Evolutionary conservation across 495 filamentous ascomycete species (phyloP), one percentile per base, ranked within the genome.

Genomic region (Podospora didyma): DNA sequence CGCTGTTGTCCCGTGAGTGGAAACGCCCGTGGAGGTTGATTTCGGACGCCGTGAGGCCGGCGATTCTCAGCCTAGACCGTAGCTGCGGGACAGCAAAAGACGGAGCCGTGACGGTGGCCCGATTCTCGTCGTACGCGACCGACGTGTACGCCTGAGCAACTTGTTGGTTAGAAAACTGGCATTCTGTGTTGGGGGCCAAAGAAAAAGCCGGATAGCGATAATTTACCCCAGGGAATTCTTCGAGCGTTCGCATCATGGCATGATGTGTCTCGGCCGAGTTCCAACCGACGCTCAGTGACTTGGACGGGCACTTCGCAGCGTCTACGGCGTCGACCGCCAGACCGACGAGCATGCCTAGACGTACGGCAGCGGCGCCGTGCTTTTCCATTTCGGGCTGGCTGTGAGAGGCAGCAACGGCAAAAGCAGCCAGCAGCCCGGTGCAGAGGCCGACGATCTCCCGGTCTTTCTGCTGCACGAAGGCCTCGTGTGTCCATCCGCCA

Each of bases 21-120:
- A 74, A 77, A 6, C 70, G 64, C 2, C 76, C 76, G 20, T 60
- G 58, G 17, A 80, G 63, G 10, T 61, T 58, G 44, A 78, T 61
- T 28, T 63, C 62, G 22, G 61, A 54, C 4, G 56, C 60, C 22
- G 51, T 66, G 24, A 80, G 58, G 6, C 79, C 74, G 24, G 68
- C 71, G 0, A 51, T 51, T 39, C 65, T 69, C 0, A 82, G 62
- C 23, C 69, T 41, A 14, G 67, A 54, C n/a, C 41, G 62, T 35
- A 74, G 59, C 37, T n/a, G 56, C 7, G 60, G 55, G 23, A 57
- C 60, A 5, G 51, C 70, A 21, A 49, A 53, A 6, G 56, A 56
- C 7, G 67, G 51, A 0, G 65, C 70, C 2, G 72, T 73, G 42
- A 78, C 49, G 9, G 65, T 72, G 9, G 64, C 74, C 10, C 75